Evolutionary conservation across 352 stramenopile genomes (phyloP).

Genomic region (Globisporangium heterothallicum): DNA sequence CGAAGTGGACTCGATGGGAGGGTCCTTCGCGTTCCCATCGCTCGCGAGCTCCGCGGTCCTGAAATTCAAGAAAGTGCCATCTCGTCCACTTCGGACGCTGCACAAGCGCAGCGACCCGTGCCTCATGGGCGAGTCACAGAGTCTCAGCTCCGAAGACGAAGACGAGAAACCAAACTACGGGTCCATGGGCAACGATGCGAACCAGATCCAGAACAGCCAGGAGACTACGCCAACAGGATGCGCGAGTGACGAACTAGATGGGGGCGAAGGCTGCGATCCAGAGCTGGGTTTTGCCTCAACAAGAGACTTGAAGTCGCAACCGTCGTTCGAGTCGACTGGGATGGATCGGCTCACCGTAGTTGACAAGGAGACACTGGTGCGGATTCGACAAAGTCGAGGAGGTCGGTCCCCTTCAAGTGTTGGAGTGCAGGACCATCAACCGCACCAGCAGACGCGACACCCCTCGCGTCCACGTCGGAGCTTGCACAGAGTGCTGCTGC

Average conservation of each 20-base stretch:
- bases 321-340: conserved; percentile 9
- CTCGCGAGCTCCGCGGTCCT: conserved; percentile 16
- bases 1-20: conserved; percentile 4
- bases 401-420: conserved; percentile 7
- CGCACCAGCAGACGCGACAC: not conserved
- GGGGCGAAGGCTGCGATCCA: not conserved
- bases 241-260: not conserved
- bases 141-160: conserved; percentile 17
- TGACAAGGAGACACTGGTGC: conserved; percentile 6
- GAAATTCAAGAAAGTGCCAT: conserved; percentile 14
- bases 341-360: conserved; percentile 1
- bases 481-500: conserved; percentile 1
- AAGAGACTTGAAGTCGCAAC: conserved; percentile 6
- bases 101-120: conserved; percentile 15
- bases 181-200: conserved; percentile 4
- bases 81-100: conserved; percentile 6
- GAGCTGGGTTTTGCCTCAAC: conserved; percentile 7
- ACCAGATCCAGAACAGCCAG: too few species aligned
- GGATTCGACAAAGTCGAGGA: conserved; percentile 2
- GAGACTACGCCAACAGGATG: too few species aligned
- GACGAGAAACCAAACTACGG: conserved; percentile 14
- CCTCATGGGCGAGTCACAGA: conserved; percentile 16
- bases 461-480: not conserved
- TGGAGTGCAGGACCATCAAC: not conserved
- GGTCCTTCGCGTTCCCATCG: conserved; percentile 9